These are phyloP conservation scores for Talaromyces albobiverticillius DNA, from an alignment of 2,329 filamentous ascomycete genomes.

Conservation along the genomic window DNA sequence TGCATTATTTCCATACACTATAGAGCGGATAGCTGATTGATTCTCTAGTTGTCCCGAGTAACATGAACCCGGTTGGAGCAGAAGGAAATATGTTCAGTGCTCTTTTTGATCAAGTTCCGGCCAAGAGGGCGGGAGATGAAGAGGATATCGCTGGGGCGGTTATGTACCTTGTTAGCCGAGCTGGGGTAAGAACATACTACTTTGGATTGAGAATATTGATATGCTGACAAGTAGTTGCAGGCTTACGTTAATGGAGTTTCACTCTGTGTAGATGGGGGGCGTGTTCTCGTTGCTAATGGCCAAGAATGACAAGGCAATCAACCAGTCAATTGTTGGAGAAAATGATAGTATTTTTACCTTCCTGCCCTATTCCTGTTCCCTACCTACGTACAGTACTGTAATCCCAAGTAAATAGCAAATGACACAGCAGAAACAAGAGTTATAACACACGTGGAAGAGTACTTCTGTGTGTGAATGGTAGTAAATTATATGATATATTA, in stretches of 20 bases:
- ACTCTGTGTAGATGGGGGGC: constrained; percentile 41
- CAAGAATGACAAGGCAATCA: constrained; percentile 23
- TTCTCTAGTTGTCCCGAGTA: constrained; percentile 38
- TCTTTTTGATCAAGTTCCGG: constrained; percentile 41
- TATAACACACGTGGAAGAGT: no score
- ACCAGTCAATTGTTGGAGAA: background rate
- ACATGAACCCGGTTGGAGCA: constrained; percentile 44
- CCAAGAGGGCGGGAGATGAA: constrained; percentile 35
- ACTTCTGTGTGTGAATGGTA: no score
- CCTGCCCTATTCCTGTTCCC: background rate
- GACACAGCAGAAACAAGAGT: no score
- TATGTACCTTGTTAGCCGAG: constrained; percentile 42
- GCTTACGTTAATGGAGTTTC: constrained; percentile 41
- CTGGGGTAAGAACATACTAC: constrained; percentile 35
- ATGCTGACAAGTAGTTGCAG: constrained; percentile 18
- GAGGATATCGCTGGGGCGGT: constrained; percentile 45
- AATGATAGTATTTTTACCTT: background rate
- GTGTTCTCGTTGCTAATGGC: constrained; percentile 40
- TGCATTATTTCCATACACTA: constrained; percentile 22
- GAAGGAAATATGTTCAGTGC: constrained; percentile 41
- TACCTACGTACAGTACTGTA: background rate
- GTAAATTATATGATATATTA: no score
- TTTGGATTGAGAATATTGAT: background rate
- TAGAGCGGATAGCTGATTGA: constrained; percentile 8
- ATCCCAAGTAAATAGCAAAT: background rate